Evolutionary conservation across 805 yeast species (phyloP), one percentile per base, ranked within the genome.

Genomic region (Hanseniaspora opuntiae): DNA sequence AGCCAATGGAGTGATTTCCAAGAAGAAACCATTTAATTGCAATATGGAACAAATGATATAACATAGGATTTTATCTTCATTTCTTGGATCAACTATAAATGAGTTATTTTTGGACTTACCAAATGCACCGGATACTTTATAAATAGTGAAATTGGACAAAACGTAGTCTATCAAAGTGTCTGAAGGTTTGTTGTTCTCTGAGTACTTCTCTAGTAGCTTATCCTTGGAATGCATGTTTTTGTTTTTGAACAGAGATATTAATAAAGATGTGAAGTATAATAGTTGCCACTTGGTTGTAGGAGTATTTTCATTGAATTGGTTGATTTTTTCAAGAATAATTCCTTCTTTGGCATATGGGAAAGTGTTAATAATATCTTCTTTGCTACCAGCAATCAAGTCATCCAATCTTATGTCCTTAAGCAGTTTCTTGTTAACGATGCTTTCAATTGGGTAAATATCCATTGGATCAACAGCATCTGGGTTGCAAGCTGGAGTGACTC

Each of bases 51-150:
- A 84, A 56, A 93, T 70, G 47, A 88, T 71, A 68, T 79, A 83
- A 67, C 96, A 84, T 59, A 93, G 71, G 47, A 93, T 72, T 68
- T 84, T 87, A 68, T 87, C 96, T 66, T 87, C 96, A 63, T 79
- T 78, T 61, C 78, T 82, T 40, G 97, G 96, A 63, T 93, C 97
- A 56, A 93, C 77, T 57, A 77, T 72, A 65, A 77, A 90, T n/a
- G 82, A 75, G 60, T 82, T 77, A 57, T 82, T 87, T 63, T 82
- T 83, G n/a, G 84, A 70, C 65, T 78, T 81, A 55, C 93, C 94
- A 57, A 79, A 75, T 50, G 73, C 75, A 8, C 85, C 78, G 12
- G 53, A 49, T 8, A 86, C 74, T 60, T 76, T 77, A 32, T 75
- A 62, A 30, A 82, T 76, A 14, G 97, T 77, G 67, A 87, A 93